Percentiles rank a stretch among this genome's conserved stretches.
phyloP scores from a whole-genome alignment of 108 stramenopile genomes.

The Skeletonema tropicum region DNA sequence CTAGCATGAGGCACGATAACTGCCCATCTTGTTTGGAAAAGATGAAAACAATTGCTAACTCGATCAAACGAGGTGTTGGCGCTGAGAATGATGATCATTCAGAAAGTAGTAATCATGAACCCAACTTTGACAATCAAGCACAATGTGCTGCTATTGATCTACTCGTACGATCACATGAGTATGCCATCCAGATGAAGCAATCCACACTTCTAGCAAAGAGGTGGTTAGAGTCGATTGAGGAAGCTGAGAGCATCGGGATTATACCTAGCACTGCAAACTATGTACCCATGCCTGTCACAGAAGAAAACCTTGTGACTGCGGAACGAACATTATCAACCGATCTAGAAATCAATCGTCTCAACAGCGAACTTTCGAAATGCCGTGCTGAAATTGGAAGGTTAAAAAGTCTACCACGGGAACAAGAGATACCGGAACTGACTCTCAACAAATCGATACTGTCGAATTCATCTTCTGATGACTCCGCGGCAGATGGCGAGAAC shows the following conservation, averaged over 20 bases:
- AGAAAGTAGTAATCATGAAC: constrained; percentile 25
- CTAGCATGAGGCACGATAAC: background rate
- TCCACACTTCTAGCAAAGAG: constrained; percentile 62
- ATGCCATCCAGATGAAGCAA: constrained; percentile 68
- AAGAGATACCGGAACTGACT: constrained; percentile 3
- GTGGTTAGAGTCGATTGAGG: constrained; percentile 67
- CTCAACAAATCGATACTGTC: constrained; percentile 39
- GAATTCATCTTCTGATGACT: constrained; percentile 33
- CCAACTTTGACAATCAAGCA: constrained; percentile 18
- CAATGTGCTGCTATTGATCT: constrained; percentile 49
- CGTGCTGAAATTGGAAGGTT: constrained; percentile 82
- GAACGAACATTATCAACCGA: constrained; percentile 43
- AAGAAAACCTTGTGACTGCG: constrained; percentile 36
- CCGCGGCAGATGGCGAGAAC: constrained; percentile 20
- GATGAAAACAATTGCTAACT: constrained; percentile 23
- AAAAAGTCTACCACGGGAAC: constrained; percentile 46
- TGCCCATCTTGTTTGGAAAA: constrained; percentile 18
- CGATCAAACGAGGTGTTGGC: constrained; percentile 25
- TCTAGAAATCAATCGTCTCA: constrained; percentile 49
- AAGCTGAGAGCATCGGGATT: constrained; percentile 1
- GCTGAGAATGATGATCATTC: constrained; percentile 9
- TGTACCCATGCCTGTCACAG: background rate
- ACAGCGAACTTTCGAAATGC: constrained; percentile 69
- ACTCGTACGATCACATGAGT: constrained; percentile 63
- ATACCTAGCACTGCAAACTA: background rate